Percentiles rank a stretch among this genome's conserved stretches.
phyloP scores from a whole-genome alignment of 306 rosid genomes.

The Dalbergia cochinchinensis region DNA sequence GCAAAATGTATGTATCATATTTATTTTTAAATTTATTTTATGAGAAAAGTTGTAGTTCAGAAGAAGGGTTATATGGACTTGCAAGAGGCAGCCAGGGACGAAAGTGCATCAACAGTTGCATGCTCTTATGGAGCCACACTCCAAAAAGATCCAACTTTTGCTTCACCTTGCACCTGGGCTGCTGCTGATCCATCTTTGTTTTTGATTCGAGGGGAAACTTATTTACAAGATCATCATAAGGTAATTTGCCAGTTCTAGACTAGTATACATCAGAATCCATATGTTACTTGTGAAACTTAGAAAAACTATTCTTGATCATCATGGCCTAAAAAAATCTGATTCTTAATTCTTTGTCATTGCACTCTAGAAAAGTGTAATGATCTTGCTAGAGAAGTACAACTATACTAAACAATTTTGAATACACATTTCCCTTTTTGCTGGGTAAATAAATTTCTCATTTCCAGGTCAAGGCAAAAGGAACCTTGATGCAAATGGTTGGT shows the following conservation, averaged over 20 bases:
- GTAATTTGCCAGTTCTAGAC: constrained; percentile 50
- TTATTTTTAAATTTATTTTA: constrained; percentile 10
- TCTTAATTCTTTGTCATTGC: not conserved
- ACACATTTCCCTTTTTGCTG: not conserved
- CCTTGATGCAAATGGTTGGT: constrained; percentile 82
- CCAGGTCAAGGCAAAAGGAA: constrained; percentile 75
- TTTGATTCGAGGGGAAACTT: constrained; percentile 79
- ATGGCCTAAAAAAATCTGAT: not conserved
- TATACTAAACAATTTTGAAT: not conserved
- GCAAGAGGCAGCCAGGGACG: constrained; percentile 65
- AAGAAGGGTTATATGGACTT: constrained; percentile 79
- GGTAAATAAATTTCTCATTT: constrained; percentile 25
- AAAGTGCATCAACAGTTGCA: constrained; percentile 15
- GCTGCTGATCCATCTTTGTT: constrained; percentile 82
- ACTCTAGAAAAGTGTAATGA: not conserved
- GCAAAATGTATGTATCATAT: not conserved
- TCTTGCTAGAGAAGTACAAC: not conserved
- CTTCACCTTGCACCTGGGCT: constrained; percentile 75
- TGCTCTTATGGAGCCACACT: constrained; percentile 78
- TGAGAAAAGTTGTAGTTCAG: constrained; percentile 62
- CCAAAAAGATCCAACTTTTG: constrained; percentile 65
- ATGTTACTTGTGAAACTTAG: constrained; percentile 6
- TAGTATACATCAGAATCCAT: constrained; percentile 9
- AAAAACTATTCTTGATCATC: not conserved
- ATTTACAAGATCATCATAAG: constrained; percentile 71